phyloP scores from a whole-genome alignment of 331 rosid species.

The Erythrophleum ivorense region DNA sequence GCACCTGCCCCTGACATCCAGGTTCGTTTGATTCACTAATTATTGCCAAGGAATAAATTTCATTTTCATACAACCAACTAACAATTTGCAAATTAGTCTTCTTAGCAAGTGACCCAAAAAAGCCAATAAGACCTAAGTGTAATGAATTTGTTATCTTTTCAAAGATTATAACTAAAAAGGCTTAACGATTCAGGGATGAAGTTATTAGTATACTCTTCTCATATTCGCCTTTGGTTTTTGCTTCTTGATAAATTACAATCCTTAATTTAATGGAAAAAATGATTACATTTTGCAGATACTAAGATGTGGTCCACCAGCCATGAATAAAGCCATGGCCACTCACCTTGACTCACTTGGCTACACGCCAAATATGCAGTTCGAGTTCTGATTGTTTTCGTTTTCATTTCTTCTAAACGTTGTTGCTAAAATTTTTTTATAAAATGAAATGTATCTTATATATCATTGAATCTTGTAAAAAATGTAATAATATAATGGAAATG shows the following conservation, averaged over 20 bases:
- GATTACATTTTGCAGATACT: constrained; percentile 47
- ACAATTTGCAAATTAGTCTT: background rate
- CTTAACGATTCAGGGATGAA: background rate
- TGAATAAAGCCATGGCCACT: constrained; percentile 54
- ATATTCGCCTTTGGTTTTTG: background rate
- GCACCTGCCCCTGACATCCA: constrained; percentile 50
- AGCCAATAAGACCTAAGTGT: background rate
- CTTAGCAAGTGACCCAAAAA: background rate
- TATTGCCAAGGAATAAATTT: background rate
- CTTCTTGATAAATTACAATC: background rate
- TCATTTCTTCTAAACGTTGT: background rate
- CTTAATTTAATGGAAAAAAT: background rate
- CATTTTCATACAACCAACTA: background rate
- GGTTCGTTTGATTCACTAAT: constrained; percentile 38
- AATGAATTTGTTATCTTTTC: background rate
- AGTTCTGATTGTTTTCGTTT: constrained; percentile 45
- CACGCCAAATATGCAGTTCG: constrained; percentile 51
- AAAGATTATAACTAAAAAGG: background rate
- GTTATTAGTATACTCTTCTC: background rate
- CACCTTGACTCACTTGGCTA: constrained; percentile 58
- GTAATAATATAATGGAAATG: background rate
- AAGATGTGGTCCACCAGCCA: constrained; percentile 59
- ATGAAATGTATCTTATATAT: background rate
- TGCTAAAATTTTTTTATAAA: background rate
- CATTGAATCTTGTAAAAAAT: background rate